Base-by-base conservation (phyloP, 257 asterid species). In the Salvia hispanica region DNA sequence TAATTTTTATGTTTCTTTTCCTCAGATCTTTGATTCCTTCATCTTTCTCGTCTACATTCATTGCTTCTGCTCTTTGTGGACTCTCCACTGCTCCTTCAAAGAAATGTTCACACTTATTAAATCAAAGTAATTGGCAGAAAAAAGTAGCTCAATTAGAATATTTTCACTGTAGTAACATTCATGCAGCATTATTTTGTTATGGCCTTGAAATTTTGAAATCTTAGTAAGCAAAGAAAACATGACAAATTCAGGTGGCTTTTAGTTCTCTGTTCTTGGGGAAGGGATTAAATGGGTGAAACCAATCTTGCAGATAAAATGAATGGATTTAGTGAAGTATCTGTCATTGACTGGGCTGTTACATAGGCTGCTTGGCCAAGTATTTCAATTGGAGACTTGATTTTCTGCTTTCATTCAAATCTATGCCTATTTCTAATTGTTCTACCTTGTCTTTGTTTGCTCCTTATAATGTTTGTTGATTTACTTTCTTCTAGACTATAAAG, bases 31-130 rank as follows among this genome's bases (percentile, higher is more conserved):
- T 78, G 34, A 37, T 64, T 57, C 67, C 75, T 65, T 64, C 76
- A 53, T 77, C 84, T 64, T 73, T 85, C 64, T 71, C 70, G 21
- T 72, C 58, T 60, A 66, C 88, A 34, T 74, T 78, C 21, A 64
- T 72, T 34, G 14, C 62, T 67, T 79, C 79, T 72, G 40, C 63
- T 61, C 54, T 86, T 71, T 73, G 80, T 16, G 80, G 72, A 76
- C 33, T 74, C 76, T 83, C 88, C 31, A 62, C 45, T 75, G 81
- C 88, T 67, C 80, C 88, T 78, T 74, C 64, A 52, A 72, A 72
- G 52, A 69, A 25, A 64, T 16, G 36, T 43, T 43, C 51, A 66
- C 36, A 37, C 36, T 47, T 55, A 69, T 54, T 14, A 66, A 34
- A 45, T 62, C 70, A 58, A 36, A 52, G 57, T 3, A 67, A 70